Conservation (phyloP, 2,329 filamentous ascomycete genomes). For the Hypomyces perniciosus region DNA sequence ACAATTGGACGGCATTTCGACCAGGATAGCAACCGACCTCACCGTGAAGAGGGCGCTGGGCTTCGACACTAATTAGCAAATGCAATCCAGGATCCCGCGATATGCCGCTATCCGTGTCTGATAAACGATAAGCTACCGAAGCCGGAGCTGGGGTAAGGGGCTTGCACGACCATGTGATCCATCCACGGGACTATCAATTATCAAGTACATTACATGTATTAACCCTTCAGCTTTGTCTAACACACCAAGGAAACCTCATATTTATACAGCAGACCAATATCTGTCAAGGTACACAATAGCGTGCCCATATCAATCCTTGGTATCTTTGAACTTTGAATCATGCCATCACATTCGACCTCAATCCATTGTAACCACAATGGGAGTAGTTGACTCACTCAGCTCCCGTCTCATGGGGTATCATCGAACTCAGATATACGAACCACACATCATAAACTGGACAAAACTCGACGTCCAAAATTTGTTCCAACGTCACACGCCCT, state of each 20-base stretch:
- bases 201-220: too few species aligned
- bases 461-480: background rate
- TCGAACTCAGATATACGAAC: background rate
- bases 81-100: too few species aligned
- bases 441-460: background rate
- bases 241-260: background rate
- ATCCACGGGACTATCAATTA: too few species aligned
- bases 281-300: too few species aligned
- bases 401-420: background rate
- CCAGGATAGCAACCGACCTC: background rate
- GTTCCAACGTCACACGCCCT: background rate
- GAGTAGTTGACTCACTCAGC: background rate
- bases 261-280: too few species aligned
- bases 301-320: background rate
- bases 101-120: too few species aligned
- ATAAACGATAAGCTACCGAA: too few species aligned
- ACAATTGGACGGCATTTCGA: conserved; percentile 1
- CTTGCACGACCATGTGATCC: too few species aligned
- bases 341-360: background rate
- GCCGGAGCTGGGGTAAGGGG: too few species aligned
- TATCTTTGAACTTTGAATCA: conserved; percentile 4
- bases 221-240: too few species aligned
- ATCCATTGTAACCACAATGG: background rate
- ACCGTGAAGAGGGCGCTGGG: background rate
- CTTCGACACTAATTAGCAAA: background rate